Base-by-base conservation (phyloP, 1,284 basidiomycete genomes). In the Ustilago bromivora region DNA sequence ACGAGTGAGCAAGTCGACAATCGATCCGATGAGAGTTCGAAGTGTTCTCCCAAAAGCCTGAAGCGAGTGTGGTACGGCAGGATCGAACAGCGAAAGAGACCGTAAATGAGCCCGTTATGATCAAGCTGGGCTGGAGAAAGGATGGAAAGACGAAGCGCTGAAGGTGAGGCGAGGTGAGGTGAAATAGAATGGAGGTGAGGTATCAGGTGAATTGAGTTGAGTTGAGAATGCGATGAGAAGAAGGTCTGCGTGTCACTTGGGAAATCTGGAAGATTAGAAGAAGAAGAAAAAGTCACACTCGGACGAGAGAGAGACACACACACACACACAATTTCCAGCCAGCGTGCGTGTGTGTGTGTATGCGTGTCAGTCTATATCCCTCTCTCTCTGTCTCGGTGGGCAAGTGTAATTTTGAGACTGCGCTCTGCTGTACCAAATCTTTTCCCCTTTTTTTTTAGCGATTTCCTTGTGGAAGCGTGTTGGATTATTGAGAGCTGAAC, bases 201-300 rank as follows among this genome's bases (percentile, higher is more conserved):
- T 46, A 19, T 19, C n/a, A 11, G 9, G n/a, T 46, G n/a, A 46
- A 7, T 17, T 3, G 13, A 3, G 23, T 28, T 19, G n/a, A 46
- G 19, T 17, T 7, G n/a, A 19, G 43, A 46, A 41, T 43, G 55
- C 55, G 55, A 56, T 56, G 55, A 56, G 35, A 40, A 41, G 38
- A 43, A 56, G 23, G 46, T 31, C 32, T 41, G 54, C 36, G 54
- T 56, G 54, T 56, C 43, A 43, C 17, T 19, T 46, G 43, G 43
- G 1, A 23, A 46, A 19, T 46, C n/a, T 17, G 38, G 46, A 59
- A 59, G 35, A 51, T 59, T 31, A 19, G 19, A 28, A 56, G 41
- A 56, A 56, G 31, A 17, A 28, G 41, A 56, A 56, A 56, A 41
- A 31, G 35, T 41, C 40, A 15, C 40, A 41, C 13, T 41, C 40